Evolutionary conservation across 345 rosid genomes (phyloP).

Genomic region (Arabidopsis arenosa): DNA sequence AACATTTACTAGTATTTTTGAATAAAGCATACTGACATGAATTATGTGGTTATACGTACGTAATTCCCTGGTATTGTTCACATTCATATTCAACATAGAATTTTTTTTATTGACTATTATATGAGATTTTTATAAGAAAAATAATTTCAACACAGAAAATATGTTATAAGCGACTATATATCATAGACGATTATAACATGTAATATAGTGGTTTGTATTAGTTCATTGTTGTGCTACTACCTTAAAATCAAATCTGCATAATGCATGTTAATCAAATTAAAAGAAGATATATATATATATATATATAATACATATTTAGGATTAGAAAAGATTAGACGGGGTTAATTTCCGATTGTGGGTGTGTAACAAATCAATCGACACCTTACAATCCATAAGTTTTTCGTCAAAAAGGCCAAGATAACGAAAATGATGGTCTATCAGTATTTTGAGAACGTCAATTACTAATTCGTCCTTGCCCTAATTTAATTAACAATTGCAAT

Average conservation of each 20-base stretch:
- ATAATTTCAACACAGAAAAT: not conserved
- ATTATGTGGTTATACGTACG: slow-evolving; percentile 1
- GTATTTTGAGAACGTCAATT: slow-evolving; percentile 11
- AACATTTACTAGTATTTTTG: not conserved
- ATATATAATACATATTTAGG: not conserved
- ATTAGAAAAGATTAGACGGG: not conserved
- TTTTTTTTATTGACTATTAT: not conserved
- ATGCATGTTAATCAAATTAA: not conserved
- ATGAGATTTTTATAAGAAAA: not conserved
- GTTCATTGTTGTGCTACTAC: not conserved
- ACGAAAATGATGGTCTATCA: slow-evolving; percentile 33
- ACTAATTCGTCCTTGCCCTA: slow-evolving; percentile 5
- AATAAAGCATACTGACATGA: not conserved
- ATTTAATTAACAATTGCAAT: not conserved
- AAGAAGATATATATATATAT: not conserved
- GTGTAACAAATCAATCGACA: slow-evolving; percentile 12
- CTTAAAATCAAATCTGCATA: not conserved
- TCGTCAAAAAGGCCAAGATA: slow-evolving; percentile 21
- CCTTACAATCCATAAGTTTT: slow-evolving; percentile 7
- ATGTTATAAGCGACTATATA: not conserved
- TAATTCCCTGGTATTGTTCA: not conserved
- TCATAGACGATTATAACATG: not conserved
- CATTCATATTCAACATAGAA: slow-evolving; percentile 5
- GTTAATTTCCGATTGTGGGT: slow-evolving; percentile 8
- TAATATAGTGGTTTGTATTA: not conserved